Evolutionary conservation across 371 early-diverging fungal species (phyloP).

Genomic region (Lichtheimia hyalospora): DNA sequence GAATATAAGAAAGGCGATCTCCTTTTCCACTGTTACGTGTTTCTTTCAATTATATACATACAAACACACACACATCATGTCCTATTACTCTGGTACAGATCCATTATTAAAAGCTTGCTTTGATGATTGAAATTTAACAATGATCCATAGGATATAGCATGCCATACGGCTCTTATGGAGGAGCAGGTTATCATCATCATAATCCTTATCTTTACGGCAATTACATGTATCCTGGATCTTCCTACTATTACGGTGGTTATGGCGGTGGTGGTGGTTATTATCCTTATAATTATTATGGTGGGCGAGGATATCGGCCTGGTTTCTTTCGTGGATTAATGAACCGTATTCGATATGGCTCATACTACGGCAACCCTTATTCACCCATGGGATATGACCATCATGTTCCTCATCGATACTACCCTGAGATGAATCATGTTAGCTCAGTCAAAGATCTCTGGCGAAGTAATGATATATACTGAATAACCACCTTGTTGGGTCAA

Average conservation of each 20-base stretch:
- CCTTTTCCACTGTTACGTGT: too few species aligned
- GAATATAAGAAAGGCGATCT: too few species aligned
- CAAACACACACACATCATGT: too few species aligned
- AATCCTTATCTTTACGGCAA: conserved; percentile 1
- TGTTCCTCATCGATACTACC: conserved; percentile 11
- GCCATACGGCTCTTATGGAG: background rate
- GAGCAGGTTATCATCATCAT: background rate
- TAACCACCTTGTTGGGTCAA: background rate
- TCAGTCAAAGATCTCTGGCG: conserved; percentile 26
- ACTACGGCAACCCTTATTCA: conserved; percentile 6
- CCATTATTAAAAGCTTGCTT: too few species aligned
- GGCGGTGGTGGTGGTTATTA: conserved; percentile 13
- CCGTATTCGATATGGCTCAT: conserved; percentile 20
- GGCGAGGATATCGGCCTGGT: conserved; percentile 17
- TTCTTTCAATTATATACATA: too few species aligned
- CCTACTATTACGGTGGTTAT: conserved; percentile 2
- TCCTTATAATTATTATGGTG: conserved; percentile 12
- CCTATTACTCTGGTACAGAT: too few species aligned
- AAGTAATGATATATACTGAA: conserved; percentile 16
- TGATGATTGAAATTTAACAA: too few species aligned
- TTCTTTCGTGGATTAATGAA: conserved; percentile 22
- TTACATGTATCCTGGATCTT: background rate
- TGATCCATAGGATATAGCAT: background rate
- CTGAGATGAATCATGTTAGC: conserved; percentile 22
- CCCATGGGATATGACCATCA: background rate